Conservation (phyloP, 1,139 yeast genomes). For the Taiozyma sp. region DNA sequence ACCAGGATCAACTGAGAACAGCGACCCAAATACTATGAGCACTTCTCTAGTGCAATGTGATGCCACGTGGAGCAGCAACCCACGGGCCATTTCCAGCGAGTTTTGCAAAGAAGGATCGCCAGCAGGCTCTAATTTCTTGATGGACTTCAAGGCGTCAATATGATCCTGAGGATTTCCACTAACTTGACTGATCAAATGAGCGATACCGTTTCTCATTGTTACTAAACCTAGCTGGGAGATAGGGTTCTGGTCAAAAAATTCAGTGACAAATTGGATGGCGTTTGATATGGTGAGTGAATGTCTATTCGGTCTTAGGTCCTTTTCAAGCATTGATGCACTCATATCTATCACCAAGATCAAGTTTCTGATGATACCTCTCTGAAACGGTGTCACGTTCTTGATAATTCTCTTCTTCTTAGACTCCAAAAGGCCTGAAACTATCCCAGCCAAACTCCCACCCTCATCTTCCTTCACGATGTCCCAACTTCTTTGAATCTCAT, state of each 20-base stretch:
- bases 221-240: slow-evolving; percentile 89
- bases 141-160: slow-evolving; percentile 63
- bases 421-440: slow-evolving; percentile 82
- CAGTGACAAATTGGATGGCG: slow-evolving; percentile 77
- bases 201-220: slow-evolving; percentile 87
- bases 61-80: slow-evolving; percentile 72
- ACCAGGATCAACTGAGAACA: slow-evolving; percentile 92
- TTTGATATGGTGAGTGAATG: slow-evolving; percentile 67
- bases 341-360: slow-evolving; percentile 80
- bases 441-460: slow-evolving; percentile 75
- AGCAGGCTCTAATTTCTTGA: slow-evolving; percentile 73
- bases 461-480: slow-evolving; percentile 92
- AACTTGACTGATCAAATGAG: slow-evolving; percentile 76
- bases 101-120: slow-evolving; percentile 95
- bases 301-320: slow-evolving; percentile 86
- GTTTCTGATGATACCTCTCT: slow-evolving; percentile 91
- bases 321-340: slow-evolving; percentile 85
- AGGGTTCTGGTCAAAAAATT: slow-evolving; percentile 96
- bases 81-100: slow-evolving; percentile 88
- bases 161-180: slow-evolving; percentile 95
- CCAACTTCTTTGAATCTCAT: slow-evolving; percentile 93
- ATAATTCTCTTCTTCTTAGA: slow-evolving; percentile 68
- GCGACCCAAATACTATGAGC: slow-evolving; percentile 80
- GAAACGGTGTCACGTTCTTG: slow-evolving; percentile 83
- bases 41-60: slow-evolving; percentile 85